Evolutionary conservation across 306 rosid genomes (phyloP).

Genomic region (Prunus salicina): DNA sequence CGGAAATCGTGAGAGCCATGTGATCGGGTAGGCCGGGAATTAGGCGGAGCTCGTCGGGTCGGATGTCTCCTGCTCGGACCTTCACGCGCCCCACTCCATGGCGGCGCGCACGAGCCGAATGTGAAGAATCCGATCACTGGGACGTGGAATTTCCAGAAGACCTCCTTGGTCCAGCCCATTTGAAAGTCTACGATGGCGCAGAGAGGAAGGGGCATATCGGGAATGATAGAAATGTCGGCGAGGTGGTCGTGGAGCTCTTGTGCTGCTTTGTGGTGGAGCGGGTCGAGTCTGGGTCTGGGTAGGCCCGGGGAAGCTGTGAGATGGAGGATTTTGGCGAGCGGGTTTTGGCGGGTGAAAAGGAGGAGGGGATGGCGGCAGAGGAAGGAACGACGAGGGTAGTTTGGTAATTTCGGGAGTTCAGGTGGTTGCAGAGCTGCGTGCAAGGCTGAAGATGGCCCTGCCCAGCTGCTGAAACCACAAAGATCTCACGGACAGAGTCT

Average conservation of each 20-base stretch:
- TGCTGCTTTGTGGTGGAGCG: constrained; percentile 3
- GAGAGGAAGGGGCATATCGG: neutral
- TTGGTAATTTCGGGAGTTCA: constrained; percentile 17
- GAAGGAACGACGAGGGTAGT: constrained; percentile 24
- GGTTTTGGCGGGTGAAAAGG: constrained; percentile 10
- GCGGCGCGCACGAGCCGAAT: constrained; percentile 13
- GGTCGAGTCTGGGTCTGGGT: constrained; percentile 4
- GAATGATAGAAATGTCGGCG: neutral
- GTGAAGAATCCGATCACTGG: constrained; percentile 19
- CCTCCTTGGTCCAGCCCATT: constrained; percentile 18
- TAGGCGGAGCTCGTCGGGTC: constrained; percentile 3
- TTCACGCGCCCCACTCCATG: constrained; percentile 28
- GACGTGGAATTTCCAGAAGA: constrained; percentile 15
- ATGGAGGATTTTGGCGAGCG: neutral
- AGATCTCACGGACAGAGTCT: constrained; percentile 1
- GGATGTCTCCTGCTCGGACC: neutral
- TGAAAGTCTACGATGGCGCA: constrained; percentile 19
- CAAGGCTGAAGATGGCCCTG: constrained; percentile 25
- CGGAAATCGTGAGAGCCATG: neutral
- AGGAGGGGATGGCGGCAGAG: constrained; percentile 10
- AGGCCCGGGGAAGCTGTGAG: constrained; percentile 6
- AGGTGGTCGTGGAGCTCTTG: constrained; percentile 18
- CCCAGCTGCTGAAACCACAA: constrained; percentile 17
- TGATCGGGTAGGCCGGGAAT: constrained; percentile 14
- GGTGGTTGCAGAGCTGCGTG: constrained; percentile 19